Evolutionary conservation across 2,329 filamentous ascomycete species (phyloP).

Genomic region (Lecanicillium sp.): DNA sequence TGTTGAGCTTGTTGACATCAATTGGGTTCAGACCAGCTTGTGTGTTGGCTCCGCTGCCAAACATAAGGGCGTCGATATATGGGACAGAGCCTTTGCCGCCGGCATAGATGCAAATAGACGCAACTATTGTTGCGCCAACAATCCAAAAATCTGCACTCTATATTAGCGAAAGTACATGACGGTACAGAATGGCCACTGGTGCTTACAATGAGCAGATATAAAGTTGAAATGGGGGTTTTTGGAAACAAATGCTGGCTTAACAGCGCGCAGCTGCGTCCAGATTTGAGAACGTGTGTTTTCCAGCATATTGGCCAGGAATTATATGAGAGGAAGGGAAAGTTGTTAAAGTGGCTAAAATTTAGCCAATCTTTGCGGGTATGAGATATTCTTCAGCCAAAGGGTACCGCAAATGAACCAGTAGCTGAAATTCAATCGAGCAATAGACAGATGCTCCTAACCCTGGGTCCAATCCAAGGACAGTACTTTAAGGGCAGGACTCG

Average conservation of each 20-base stretch:
- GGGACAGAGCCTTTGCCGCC: constrained; percentile 46
- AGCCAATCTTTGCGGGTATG: no score
- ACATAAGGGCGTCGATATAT: constrained; percentile 86
- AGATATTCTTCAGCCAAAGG: no score
- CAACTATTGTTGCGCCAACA: constrained; percentile 61
- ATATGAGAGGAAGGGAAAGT: no score
- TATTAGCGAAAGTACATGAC: neutral
- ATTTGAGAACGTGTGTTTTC: constrained; percentile 22
- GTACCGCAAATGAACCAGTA: no score
- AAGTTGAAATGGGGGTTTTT: constrained; percentile 69
- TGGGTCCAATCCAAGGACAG: constrained; percentile 17
- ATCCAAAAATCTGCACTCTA: constrained; percentile 63
- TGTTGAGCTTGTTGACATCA: constrained; percentile 57
- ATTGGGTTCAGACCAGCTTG: constrained; percentile 88
- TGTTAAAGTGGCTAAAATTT: no score
- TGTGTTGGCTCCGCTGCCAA: constrained; percentile 76
- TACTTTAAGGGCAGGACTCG: constrained; percentile 1
- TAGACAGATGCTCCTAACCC: constrained; percentile 9
- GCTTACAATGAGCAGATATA: constrained; percentile 69
- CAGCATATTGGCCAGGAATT: constrained; percentile 19
- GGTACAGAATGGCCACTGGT: constrained; percentile 1
- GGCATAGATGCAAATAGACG: constrained; percentile 69
- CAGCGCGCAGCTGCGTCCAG: constrained; percentile 35
- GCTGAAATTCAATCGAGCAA: no score
- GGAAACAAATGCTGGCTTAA: constrained; percentile 49